Evolutionary conservation across 1,139 yeast species (phyloP).

Genomic region (Blastobotrys ciferrii): DNA sequence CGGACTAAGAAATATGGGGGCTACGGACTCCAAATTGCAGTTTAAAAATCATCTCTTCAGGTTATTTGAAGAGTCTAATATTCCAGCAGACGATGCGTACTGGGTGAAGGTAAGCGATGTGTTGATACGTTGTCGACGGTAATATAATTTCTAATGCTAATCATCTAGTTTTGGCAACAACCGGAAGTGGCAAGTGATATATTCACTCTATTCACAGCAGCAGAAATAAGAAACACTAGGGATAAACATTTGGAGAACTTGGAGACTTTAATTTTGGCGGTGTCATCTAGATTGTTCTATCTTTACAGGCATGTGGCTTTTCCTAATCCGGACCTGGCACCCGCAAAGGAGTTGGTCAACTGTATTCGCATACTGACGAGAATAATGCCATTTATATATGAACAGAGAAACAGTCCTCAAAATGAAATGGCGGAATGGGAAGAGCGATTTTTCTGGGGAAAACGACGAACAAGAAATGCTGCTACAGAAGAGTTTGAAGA

Average conservation of each 20-base stretch:
- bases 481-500: conserved; percentile 10
- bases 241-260: conserved; percentile 58
- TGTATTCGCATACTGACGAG: conserved; percentile 66
- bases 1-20: too few species aligned
- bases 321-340: conserved; percentile 31
- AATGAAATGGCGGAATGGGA: conserved; percentile 40
- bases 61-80: conserved; percentile 53
- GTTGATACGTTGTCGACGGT: not conserved
- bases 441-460: conserved; percentile 47
- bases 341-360: conserved; percentile 45
- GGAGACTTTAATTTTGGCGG: conserved; percentile 49
- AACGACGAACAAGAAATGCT: conserved; percentile 11
- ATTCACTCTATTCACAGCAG: conserved; percentile 51
- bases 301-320: conserved; percentile 30
- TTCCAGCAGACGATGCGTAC: conserved; percentile 48
- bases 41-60: conserved; percentile 62
- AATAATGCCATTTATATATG: conserved; percentile 67
- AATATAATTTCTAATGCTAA: not conserved
- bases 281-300: conserved; percentile 39
- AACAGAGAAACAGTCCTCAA: conserved; percentile 21
- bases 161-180: conserved; percentile 42
- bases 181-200: conserved; percentile 53
- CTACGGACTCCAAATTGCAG: conserved; percentile 62
- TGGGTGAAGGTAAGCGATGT: conserved; percentile 47
- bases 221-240: conserved; percentile 60